Evolutionary conservation across 1,139 yeast genomes (phyloP).

Genomic region (Nakaseomyces kungkrabaensis): DNA sequence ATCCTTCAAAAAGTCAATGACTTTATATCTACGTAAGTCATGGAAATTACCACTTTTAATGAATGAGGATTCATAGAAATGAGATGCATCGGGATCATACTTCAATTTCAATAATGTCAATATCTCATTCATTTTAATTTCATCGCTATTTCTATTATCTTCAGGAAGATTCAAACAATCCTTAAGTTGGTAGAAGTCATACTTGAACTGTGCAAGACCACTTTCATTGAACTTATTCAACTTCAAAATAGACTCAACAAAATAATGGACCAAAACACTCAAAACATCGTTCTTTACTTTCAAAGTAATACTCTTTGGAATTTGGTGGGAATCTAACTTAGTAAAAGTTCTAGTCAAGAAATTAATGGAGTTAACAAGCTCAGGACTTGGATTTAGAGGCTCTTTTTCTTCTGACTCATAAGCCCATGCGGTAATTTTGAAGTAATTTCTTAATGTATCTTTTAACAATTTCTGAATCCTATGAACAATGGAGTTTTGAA

Average conservation of each 20-base stretch:
- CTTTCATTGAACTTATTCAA: conserved; percentile 43
- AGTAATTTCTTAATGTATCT: conserved; percentile 23
- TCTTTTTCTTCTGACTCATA: conserved; percentile 1
- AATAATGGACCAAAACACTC: conserved; percentile 38
- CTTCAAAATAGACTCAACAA: conserved; percentile 51
- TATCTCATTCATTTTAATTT: conserved; percentile 32
- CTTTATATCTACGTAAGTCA: conserved; percentile 19
- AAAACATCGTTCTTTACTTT: conserved; percentile 35
- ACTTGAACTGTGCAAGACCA: conserved; percentile 49
- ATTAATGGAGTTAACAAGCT: conserved; percentile 20
- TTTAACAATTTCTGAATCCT: conserved; percentile 25
- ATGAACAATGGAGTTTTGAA: conserved; percentile 21
- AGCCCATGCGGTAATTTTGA: conserved; percentile 24
- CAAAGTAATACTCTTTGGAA: conserved; percentile 21
- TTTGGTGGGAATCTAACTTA: conserved; percentile 27
- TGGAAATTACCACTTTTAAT: conserved; percentile 26
- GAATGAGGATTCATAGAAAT: conserved; percentile 28
- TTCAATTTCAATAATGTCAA: conserved; percentile 32
- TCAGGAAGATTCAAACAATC: conserved; percentile 31
- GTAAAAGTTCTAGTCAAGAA: conserved; percentile 21
- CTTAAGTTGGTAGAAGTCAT: conserved; percentile 45
- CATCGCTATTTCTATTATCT: conserved; percentile 29
- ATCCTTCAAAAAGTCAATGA: conserved; percentile 23
- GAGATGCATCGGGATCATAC: conserved; percentile 32
- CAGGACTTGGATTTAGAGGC: conserved; percentile 16